phyloP scores from a whole-genome alignment of 768 basidiomycete species.

The Obba rivulosa region DNA sequence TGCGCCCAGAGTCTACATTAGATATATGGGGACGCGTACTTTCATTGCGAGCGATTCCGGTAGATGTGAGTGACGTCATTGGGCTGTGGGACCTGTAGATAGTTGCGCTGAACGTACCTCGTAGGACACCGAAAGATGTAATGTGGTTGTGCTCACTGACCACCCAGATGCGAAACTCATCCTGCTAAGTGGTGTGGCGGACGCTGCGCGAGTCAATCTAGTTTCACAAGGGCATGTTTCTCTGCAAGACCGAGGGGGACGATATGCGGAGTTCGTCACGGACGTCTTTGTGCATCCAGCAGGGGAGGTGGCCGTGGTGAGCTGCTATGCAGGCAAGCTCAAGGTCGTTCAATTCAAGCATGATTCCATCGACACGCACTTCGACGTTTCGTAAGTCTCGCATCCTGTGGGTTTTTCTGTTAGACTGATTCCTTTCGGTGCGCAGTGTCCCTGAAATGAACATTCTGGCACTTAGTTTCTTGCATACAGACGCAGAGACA shows the following conservation, averaged over 20 bases:
- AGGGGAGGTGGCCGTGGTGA: conserved; percentile 54
- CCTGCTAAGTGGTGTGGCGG: conserved; percentile 41
- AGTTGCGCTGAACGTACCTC: neutral
- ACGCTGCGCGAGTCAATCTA: conserved; percentile 28
- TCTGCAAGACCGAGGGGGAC: conserved; percentile 51
- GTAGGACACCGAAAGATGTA: conserved; percentile 28
- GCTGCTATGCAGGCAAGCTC: conserved; percentile 66
- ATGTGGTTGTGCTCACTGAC: conserved; percentile 64
- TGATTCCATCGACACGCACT: conserved; percentile 50
- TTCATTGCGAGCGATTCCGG: conserved; percentile 48
- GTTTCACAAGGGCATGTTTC: conserved; percentile 39
- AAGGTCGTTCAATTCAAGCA: conserved; percentile 55
- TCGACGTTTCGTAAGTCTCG: conserved; percentile 62
- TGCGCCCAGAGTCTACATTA: conserved; percentile 50
- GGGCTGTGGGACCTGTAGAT: neutral
- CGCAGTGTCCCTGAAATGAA: conserved; percentile 65
- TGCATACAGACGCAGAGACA: conserved; percentile 34
- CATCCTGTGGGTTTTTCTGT: conserved; percentile 4
- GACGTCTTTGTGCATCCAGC: conserved; percentile 62
- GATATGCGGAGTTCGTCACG: conserved; percentile 67
- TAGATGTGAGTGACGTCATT: conserved; percentile 38
- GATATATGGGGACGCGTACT: conserved; percentile 70
- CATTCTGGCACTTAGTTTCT: conserved; percentile 61
- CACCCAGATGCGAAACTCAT: conserved; percentile 74
- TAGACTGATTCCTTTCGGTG: conserved; percentile 24